These are phyloP conservation scores for Cryphonectria carpinicola DNA, from an alignment of 2,329 filamentous ascomycete species.

Conservation along the genomic window DNA sequence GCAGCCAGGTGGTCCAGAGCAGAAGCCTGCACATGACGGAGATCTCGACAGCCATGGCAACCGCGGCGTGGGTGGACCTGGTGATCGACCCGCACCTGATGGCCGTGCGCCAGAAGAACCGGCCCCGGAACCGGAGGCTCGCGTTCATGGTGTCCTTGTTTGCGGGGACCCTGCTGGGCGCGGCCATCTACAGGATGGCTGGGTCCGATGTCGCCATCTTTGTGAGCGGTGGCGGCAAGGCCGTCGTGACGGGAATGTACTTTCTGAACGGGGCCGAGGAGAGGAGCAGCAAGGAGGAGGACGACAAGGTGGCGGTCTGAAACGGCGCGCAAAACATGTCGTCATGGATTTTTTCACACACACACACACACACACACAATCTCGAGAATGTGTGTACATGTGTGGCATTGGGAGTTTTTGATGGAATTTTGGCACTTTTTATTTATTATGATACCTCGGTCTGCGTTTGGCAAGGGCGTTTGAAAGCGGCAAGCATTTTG, in stretches of 20 bases:
- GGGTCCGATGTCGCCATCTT: conserved; percentile 49
- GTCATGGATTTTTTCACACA: too few relatives aligned
- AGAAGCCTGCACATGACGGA: conserved; percentile 60
- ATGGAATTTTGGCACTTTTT: background rate
- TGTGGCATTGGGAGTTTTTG: conserved; percentile 6
- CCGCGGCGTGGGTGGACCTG: conserved; percentile 64
- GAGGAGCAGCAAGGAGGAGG: conserved; percentile 38
- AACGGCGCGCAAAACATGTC: background rate
- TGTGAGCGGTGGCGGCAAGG: conserved; percentile 50
- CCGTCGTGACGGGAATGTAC: conserved; percentile 49
- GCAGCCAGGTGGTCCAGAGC: conserved; percentile 62
- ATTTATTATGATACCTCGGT: background rate
- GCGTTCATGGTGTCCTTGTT: conserved; percentile 54
- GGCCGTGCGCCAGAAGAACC: conserved; percentile 43
- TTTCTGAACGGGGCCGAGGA: conserved; percentile 47
- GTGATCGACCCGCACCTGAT: conserved; percentile 59
- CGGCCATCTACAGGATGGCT: conserved; percentile 49
- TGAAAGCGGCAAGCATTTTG: background rate
- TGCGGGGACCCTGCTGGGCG: conserved; percentile 55
- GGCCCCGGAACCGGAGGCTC: conserved; percentile 52
- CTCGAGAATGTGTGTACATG: background rate
- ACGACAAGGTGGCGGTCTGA: conserved; percentile 10
- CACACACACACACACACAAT: too few relatives aligned
- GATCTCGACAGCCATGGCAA: conserved; percentile 68
- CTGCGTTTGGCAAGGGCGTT: background rate